A percentile compares a stretch with the other conserved stretches of the same genome.
phyloP scores from a whole-genome alignment of 306 rosid species.

The Argentina anserina region DNA sequence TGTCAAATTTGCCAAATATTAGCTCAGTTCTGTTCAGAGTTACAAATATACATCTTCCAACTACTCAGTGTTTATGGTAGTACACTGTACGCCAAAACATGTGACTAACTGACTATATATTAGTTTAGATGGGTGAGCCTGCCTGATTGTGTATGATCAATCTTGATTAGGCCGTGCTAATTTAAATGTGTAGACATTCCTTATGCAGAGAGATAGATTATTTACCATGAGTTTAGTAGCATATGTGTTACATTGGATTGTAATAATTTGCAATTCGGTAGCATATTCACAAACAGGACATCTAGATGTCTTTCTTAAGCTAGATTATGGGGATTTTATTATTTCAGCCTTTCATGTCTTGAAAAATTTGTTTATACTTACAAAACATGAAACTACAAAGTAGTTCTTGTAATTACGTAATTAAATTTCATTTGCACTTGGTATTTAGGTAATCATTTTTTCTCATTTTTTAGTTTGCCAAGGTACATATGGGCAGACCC shows the following conservation, averaged over 20 bases:
- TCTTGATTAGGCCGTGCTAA: not conserved
- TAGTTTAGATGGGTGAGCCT: not conserved
- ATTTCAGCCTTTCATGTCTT: not conserved
- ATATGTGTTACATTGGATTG: not conserved
- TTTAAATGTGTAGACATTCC: not conserved
- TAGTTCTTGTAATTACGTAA: not conserved
- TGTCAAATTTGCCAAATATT: not conserved
- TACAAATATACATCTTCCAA: not conserved
- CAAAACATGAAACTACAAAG: not conserved
- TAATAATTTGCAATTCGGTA: not conserved
- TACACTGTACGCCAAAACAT: too few relatives aligned
- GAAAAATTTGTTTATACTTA: not conserved
- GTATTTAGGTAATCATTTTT: not conserved
- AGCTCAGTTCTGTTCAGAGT: not conserved
- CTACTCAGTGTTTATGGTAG: not conserved
- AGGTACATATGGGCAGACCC: not conserved
- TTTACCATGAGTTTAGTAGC: too few relatives aligned
- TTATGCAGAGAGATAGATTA: not conserved
- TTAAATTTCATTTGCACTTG: conserved; percentile 4
- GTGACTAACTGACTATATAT: too few relatives aligned
- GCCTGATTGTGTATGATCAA: not conserved
- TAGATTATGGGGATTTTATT: not conserved
- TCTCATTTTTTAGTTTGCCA: not conserved
- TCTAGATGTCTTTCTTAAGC: not conserved
- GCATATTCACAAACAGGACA: not conserved